These are phyloP conservation scores for Phytopythium cucurbitacearum DNA, from an alignment of 352 stramenopile genomes.

Conservation along the genomic window DNA sequence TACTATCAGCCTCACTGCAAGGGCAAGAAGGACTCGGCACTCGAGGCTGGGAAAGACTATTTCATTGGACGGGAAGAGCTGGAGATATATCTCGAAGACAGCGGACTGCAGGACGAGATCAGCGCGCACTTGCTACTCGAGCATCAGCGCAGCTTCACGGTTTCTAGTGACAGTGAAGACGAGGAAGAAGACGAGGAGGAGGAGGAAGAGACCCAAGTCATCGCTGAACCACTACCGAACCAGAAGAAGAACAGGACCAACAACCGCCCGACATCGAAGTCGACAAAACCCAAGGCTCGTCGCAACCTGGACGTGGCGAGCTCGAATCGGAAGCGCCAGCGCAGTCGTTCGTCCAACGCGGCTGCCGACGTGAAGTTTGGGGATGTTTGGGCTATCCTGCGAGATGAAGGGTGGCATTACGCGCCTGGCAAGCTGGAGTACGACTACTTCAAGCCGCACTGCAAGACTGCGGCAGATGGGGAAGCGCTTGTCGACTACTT, in stretches of 20 bases:
- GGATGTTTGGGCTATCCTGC: slow-evolving; percentile 46
- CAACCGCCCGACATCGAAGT: neutral
- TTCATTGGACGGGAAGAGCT: slow-evolving; percentile 43
- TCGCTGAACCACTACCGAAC: slow-evolving; percentile 1
- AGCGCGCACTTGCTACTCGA: slow-evolving; percentile 30
- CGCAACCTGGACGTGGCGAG: neutral
- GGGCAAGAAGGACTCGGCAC: slow-evolving; percentile 14
- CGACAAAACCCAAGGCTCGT: neutral
- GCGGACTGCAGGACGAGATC: slow-evolving; percentile 38
- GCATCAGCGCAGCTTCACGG: slow-evolving; percentile 17
- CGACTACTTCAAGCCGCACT: slow-evolving; percentile 68
- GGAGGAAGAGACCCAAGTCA: neutral
- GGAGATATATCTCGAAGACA: slow-evolving; percentile 34
- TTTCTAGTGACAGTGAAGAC: slow-evolving; percentile 12
- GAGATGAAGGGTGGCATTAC: slow-evolving; percentile 52
- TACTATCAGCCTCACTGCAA: slow-evolving; percentile 59
- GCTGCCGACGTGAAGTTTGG: slow-evolving; percentile 54
- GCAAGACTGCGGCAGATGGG: slow-evolving; percentile 25
- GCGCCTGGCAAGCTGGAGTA: slow-evolving; percentile 36
- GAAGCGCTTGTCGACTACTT: slow-evolving; percentile 49
- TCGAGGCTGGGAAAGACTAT: slow-evolving; percentile 35
- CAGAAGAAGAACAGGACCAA: neutral
- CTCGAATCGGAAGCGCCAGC: slow-evolving; percentile 3
- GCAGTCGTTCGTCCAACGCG: neutral
- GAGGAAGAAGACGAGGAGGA: slow-evolving; percentile 16